Base-by-base conservation (phyloP, 2,329 filamentous ascomycete species). In the Colletotrichum incanum region DNA sequence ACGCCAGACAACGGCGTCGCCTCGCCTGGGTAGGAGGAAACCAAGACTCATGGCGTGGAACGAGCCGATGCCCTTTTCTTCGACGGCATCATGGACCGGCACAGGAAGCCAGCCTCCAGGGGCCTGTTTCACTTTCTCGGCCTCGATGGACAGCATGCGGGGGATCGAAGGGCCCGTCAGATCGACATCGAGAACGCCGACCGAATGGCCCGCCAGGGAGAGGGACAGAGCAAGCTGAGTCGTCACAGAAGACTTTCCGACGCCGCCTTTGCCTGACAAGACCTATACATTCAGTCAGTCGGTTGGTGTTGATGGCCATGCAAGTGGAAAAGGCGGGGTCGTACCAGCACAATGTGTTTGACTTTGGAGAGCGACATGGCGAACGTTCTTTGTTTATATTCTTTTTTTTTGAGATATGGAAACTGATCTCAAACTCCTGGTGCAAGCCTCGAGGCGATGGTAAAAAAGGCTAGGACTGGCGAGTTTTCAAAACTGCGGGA, bases 171-270 rank as follows among this genome's bases (percentile, higher is more conserved):
- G 96, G 0, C 96, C 96, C 1, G 96, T 99, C 23, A 99, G 89
- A 81, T 99, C 96, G 80, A 98, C 92, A 81, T 99, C 96, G 76
- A 99, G 93, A 37, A 99, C 95, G 65, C 96, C 96, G 54, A 98
- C 96, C 0, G 94, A 95, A 80, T 96, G 90, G 70, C 96, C 96
- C 74, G 94, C 90, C 1, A 96, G 89, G 2, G 94, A 92, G 41
- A 99, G 91, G 0, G 95, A 95, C 47, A 99, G 90, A 11, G 96
- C 96, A 20, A 99, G 91, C 82, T 99, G 96, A 1, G 96, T 97
- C 0, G 96, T 98, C n/a, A 98, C 92, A 64, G 95, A 98, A 54
- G 96, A 98, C 86, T 99, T 99, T 71, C 96, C 96, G 26, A 99
- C 96, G 77, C 96, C 96, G 79, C 96, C 96, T 88, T 99, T 99